A percentile compares a stretch with the other conserved stretches of the same genome.
Evolutionary conservation across 2,329 filamentous ascomycete species (phyloP).

Genomic region (Chlorencoelia australis): DNA sequence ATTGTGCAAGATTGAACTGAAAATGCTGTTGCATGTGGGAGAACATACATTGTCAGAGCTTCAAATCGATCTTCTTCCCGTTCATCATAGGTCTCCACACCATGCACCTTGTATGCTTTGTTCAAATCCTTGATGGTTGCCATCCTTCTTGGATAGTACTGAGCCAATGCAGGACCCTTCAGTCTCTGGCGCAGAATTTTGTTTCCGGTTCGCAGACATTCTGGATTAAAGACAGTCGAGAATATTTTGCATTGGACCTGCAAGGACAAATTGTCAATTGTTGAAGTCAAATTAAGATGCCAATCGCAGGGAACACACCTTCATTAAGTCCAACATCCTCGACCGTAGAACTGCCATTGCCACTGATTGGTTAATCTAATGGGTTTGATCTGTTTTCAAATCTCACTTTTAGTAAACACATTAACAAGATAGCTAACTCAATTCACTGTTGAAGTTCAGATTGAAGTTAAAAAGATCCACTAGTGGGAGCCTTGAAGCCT

Average conservation of each 20-base stretch:
- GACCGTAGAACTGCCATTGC: slow-evolving; percentile 54
- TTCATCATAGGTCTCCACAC: slow-evolving; percentile 47
- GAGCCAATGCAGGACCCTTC: slow-evolving; percentile 67
- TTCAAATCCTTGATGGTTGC: slow-evolving; percentile 59
- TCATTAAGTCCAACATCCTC: slow-evolving; percentile 62
- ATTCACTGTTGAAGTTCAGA: too few relatives aligned
- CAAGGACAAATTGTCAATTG: slow-evolving; percentile 2
- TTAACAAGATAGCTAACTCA: too few relatives aligned
- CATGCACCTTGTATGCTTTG: slow-evolving; percentile 41
- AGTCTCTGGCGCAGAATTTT: slow-evolving; percentile 85
- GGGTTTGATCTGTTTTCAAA: too few relatives aligned
- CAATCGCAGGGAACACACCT: slow-evolving; percentile 40
- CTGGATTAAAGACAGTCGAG: slow-evolving; percentile 81
- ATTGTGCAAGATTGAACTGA: background rate
- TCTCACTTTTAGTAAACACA: too few relatives aligned
- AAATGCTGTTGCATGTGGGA: slow-evolving; percentile 54
- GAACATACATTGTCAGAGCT: slow-evolving; percentile 5
- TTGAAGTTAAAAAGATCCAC: too few relatives aligned
- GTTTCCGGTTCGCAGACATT: slow-evolving; percentile 73
- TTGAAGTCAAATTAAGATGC: background rate
- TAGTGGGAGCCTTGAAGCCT: too few relatives aligned
- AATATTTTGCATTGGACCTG: slow-evolving; percentile 90
- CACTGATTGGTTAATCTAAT: too few relatives aligned
- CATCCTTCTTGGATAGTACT: slow-evolving; percentile 78
- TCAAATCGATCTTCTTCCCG: slow-evolving; percentile 63